A percentile compares a stretch with the other conserved stretches of the same genome.
Evolutionary conservation across 1,139 yeast genomes (phyloP).

Genomic region (Debaryomycetaceae sp.): DNA sequence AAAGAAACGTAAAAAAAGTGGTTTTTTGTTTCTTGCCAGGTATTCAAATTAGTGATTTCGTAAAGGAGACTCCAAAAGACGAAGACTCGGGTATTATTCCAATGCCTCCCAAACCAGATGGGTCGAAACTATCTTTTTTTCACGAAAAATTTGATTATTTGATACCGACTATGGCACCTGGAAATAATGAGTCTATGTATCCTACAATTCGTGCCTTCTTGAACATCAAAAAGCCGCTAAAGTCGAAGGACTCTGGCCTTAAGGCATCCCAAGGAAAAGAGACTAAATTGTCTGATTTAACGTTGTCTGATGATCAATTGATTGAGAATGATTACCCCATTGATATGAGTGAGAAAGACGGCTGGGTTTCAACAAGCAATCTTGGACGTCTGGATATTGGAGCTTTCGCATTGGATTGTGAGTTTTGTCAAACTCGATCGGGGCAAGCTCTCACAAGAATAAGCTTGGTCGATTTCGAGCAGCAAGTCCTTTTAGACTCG

Average conservation of each 20-base stretch:
- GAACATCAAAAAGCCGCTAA: slow-evolving; percentile 41
- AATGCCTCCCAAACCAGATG: slow-evolving; percentile 6
- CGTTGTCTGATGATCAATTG: slow-evolving; percentile 46
- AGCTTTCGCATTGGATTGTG: slow-evolving; percentile 86
- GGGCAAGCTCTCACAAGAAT: slow-evolving; percentile 75
- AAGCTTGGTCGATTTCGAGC: slow-evolving; percentile 65
- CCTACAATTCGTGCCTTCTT: slow-evolving; percentile 56
- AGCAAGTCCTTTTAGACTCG: slow-evolving; percentile 61
- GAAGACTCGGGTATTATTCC: slow-evolving; percentile 8
- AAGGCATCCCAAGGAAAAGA: slow-evolving; percentile 28
- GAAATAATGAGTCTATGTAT: slow-evolving; percentile 54
- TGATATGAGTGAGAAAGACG: slow-evolving; percentile 30
- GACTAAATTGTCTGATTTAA: slow-evolving; percentile 51
- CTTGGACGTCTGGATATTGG: slow-evolving; percentile 55
- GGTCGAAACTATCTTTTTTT: slow-evolving; percentile 34
- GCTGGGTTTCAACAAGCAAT: slow-evolving; percentile 57
- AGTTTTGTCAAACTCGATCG: slow-evolving; percentile 68
- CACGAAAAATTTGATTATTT: slow-evolving; percentile 33
- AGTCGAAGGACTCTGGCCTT: slow-evolving; percentile 49
- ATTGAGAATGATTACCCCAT: slow-evolving; percentile 55
- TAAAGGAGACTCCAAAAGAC: slow-evolving; percentile 1
- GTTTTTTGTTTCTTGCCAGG: slow-evolving; percentile 71
- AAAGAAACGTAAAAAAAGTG: slow-evolving; percentile 33
- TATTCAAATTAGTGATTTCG: slow-evolving; percentile 43
- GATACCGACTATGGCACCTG: slow-evolving; percentile 56